Percentiles rank a stretch among this genome's conserved stretches.
These are phyloP conservation scores for Coprinellus micaceus DNA, from an alignment of 768 basidiomycete genomes.

Conservation along the genomic window DNA sequence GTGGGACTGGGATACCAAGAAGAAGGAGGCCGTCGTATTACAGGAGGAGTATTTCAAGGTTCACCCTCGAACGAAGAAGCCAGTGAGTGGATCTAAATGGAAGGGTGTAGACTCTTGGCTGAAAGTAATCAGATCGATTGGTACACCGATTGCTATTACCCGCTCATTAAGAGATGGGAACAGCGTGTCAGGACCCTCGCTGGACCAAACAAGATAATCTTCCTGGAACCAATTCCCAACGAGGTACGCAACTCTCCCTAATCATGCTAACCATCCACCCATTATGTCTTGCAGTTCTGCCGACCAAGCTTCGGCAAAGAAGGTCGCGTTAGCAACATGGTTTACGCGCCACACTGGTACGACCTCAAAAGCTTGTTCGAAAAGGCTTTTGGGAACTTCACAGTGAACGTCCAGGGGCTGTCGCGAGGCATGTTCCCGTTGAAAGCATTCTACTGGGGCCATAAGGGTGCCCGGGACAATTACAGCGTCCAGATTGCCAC, in stretches of 20 bases:
- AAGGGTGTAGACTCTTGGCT: background rate
- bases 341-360: constrained; percentile 54
- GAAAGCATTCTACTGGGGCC: constrained; percentile 86
- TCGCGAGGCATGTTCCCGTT: constrained; percentile 83
- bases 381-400: constrained; percentile 81
- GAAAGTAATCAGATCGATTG: constrained; percentile 64
- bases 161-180: constrained; percentile 69
- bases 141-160: constrained; percentile 84
- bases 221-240: constrained; percentile 89
- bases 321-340: constrained; percentile 31
- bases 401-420: constrained; percentile 90
- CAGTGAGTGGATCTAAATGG: constrained; percentile 33
- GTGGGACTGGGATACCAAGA: constrained; percentile 80
- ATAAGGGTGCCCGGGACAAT: constrained; percentile 75
- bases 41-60: constrained; percentile 82
- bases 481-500: constrained; percentile 79
- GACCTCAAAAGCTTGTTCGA: constrained; percentile 85
- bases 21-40: constrained; percentile 67
- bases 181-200: constrained; percentile 49
- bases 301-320: constrained; percentile 72
- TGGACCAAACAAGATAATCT: constrained; percentile 55
- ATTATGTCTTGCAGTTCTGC: constrained; percentile 58
- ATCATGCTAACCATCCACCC: background rate
- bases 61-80: constrained; percentile 59
- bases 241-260: constrained; percentile 49